Evolutionary conservation across 257 asterid genomes (phyloP).

Genomic region (Scutellaria barbata): DNA sequence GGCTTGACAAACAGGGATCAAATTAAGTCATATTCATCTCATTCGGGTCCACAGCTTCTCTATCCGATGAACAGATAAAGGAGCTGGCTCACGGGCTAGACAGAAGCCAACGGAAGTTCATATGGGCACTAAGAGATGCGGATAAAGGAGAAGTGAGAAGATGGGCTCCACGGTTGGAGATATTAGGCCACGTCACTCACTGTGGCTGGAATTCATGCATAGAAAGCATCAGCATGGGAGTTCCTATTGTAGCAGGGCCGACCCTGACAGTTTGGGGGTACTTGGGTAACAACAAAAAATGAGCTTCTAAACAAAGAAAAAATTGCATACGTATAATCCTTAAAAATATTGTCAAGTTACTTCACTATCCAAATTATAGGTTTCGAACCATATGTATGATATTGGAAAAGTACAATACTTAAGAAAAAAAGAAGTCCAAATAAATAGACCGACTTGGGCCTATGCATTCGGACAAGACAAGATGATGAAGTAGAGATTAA

Average conservation of each 20-base stretch:
- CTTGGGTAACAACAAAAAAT: no score
- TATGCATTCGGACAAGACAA: constrained; percentile 58
- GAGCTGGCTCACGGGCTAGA: constrained; percentile 50
- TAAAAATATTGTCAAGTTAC: no score
- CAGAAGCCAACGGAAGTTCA: constrained; percentile 34
- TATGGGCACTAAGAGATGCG: constrained; percentile 51
- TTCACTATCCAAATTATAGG: no score
- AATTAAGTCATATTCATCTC: constrained; percentile 46
- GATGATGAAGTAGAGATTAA: constrained; percentile 39
- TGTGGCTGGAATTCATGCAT: constrained; percentile 64
- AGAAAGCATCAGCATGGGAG: constrained; percentile 52
- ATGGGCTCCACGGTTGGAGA: constrained; percentile 63
- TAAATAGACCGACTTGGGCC: no score
- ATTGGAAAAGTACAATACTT: no score
- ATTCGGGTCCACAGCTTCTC: constrained; percentile 50
- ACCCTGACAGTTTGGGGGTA: no score
- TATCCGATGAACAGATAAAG: constrained; percentile 42
- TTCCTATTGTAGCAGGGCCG: constrained; percentile 49
- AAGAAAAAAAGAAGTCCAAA: no score
- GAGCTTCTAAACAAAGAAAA: no score
- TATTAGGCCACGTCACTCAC: constrained; percentile 49
- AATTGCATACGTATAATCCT: no score
- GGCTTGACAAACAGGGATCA: constrained; percentile 49
- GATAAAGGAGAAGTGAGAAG: constrained; percentile 48
- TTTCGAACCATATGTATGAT: no score